These are phyloP conservation scores for Mucor racemosus DNA, from an alignment of 371 early-diverging fungal species.

Conservation along the genomic window DNA sequence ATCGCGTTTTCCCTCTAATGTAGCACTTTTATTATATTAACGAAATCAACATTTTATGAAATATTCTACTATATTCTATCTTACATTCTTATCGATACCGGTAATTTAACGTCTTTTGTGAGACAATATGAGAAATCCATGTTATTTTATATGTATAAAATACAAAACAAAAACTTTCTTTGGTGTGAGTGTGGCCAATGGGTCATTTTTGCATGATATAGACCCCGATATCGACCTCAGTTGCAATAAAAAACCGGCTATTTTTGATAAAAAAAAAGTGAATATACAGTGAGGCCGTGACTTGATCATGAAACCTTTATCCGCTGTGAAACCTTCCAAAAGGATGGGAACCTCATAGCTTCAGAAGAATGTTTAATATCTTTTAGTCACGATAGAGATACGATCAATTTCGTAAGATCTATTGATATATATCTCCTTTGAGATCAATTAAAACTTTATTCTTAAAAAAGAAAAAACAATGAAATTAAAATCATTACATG, in stretches of 20 bases:
- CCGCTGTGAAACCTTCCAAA: background rate
- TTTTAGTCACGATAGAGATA: background rate
- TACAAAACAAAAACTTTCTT: background rate
- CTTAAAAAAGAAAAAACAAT: too few relatives aligned
- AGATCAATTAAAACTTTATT: too few relatives aligned
- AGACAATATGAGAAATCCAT: conserved; percentile 77
- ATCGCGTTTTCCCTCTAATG: conserved; percentile 42
- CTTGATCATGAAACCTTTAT: too few relatives aligned
- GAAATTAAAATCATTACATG: too few relatives aligned
- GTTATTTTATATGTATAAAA: background rate
- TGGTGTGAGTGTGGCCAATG: background rate
- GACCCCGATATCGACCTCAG: background rate
- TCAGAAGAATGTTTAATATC: background rate
- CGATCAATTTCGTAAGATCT: too few relatives aligned
- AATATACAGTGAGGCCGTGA: too few relatives aligned
- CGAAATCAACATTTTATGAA: too few relatives aligned
- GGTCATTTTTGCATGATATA: background rate
- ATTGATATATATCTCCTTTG: too few relatives aligned
- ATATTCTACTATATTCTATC: conserved; percentile 3
- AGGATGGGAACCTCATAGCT: background rate
- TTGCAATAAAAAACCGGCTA: background rate
- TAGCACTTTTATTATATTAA: conserved; percentile 29
- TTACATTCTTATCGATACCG: conserved; percentile 73
- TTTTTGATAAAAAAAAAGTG: too few relatives aligned
- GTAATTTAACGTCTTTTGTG: conserved; percentile 68